A percentile compares a stretch with the other conserved stretches of the same genome.
Evolutionary conservation across 768 basidiomycete species (phyloP).

Genomic region (Xerocomellus amylosporus): DNA sequence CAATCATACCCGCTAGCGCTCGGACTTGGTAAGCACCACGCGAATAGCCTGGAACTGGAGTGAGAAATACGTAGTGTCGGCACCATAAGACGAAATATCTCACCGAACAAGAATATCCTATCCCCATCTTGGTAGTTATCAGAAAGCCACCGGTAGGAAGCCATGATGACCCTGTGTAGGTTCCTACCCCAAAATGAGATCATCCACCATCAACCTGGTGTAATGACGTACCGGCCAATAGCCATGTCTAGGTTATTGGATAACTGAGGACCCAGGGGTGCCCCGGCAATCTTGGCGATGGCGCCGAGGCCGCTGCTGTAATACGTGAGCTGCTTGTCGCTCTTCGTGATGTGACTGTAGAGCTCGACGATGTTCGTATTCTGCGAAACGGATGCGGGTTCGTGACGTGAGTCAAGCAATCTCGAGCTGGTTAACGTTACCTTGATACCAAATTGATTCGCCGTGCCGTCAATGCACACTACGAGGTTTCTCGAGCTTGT

Average conservation of each 20-base stretch:
- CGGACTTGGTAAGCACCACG: conserved; percentile 49
- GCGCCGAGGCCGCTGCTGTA: conserved; percentile 43
- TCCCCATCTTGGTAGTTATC: conserved; percentile 40
- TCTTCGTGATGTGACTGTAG: conserved; percentile 37
- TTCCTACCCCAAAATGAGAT: conserved; percentile 27
- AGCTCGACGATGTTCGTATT: conserved; percentile 44
- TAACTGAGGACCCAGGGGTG: conserved; percentile 21
- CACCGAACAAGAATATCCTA: conserved; percentile 42
- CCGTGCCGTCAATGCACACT: conserved; percentile 42
- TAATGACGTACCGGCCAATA: conserved; percentile 34
- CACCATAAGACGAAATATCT: neutral
- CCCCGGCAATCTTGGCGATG: conserved; percentile 24
- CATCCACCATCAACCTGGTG: neutral
- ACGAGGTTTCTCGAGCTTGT: conserved; percentile 18
- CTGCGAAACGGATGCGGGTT: conserved; percentile 14
- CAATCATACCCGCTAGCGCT: conserved; percentile 43
- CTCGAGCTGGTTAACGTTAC: conserved; percentile 13
- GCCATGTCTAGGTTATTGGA: conserved; percentile 34
- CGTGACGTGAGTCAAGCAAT: neutral
- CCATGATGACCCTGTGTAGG: conserved; percentile 33
- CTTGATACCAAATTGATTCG: conserved; percentile 37
- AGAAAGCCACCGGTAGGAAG: conserved; percentile 41
- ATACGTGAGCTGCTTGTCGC: conserved; percentile 36
- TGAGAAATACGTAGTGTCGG: neutral
- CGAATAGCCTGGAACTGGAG: conserved; percentile 37